Conservation (phyloP, 768 basidiomycete species). For the Amanita phalloides region DNA sequence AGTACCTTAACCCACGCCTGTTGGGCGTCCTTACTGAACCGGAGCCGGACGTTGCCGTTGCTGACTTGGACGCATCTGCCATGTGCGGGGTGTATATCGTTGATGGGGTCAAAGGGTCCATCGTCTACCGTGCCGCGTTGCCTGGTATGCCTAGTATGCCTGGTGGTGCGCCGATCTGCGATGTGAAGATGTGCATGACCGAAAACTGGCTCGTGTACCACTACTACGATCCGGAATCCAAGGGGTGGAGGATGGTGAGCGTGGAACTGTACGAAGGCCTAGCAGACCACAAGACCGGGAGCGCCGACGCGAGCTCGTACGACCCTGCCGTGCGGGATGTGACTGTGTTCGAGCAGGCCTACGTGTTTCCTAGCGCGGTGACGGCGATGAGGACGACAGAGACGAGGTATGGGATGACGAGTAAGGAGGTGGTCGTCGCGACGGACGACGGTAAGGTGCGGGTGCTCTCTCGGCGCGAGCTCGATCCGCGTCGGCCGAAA, state of each 20-base stretch:
- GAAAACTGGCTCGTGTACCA: constrained; percentile 95
- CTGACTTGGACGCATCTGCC: constrained; percentile 8
- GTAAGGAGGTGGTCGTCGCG: constrained; percentile 83
- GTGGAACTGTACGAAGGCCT: constrained; percentile 87
- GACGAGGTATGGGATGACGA: constrained; percentile 83
- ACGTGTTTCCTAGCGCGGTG: constrained; percentile 57
- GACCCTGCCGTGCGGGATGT: constrained; percentile 43
- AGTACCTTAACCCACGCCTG: constrained; percentile 83
- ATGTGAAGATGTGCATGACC: constrained; percentile 55
- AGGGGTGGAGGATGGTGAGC: constrained; percentile 64
- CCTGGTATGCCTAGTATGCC: constrained; percentile 22
- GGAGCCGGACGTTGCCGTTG: background rate
- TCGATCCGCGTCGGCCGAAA: constrained; percentile 79
- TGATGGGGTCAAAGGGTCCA: constrained; percentile 70
- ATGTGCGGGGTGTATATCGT: constrained; percentile 64
- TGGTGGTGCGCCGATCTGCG: constrained; percentile 30
- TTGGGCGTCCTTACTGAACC: constrained; percentile 50
- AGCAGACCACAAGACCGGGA: constrained; percentile 58
- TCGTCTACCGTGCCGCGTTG: constrained; percentile 57
- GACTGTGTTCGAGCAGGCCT: constrained; percentile 58
- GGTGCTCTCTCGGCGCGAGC: constrained; percentile 55
- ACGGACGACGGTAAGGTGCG: constrained; percentile 66
- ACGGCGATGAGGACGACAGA: constrained; percentile 64
- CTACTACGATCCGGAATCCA: constrained; percentile 62
- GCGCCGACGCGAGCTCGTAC: constrained; percentile 33